These are phyloP conservation scores for Trichoderma afroharzianum DNA, from an alignment of 2,329 filamentous ascomycete species.

Conservation along the genomic window DNA sequence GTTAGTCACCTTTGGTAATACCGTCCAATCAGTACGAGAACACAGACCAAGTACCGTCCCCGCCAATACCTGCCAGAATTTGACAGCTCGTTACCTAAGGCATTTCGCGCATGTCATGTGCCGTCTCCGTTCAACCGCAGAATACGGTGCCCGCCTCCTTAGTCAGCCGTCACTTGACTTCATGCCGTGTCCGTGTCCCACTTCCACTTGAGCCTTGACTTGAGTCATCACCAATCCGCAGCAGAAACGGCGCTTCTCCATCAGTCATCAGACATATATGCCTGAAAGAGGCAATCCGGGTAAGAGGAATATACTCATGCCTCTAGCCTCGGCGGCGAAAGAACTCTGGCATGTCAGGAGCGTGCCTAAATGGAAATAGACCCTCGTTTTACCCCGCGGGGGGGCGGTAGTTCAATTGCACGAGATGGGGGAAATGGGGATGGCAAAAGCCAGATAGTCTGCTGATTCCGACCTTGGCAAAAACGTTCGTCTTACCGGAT, in stretches of 20 bases:
- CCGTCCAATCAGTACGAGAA: not conserved
- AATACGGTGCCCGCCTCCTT: not conserved
- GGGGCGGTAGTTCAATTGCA: not conserved
- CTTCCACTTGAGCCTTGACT: not conserved
- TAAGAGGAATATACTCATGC: not conserved
- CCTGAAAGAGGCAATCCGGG: not conserved
- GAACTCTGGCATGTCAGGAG: not conserved
- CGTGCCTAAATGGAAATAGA: not conserved
- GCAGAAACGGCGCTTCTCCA: not conserved
- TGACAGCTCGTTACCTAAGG: not conserved
- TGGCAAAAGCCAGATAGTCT: not conserved
- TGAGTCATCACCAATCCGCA: not conserved
- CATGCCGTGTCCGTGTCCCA: not conserved
- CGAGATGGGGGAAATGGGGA: not conserved
- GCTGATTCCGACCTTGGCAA: not conserved
- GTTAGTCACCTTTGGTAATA: not conserved
- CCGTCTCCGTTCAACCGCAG: not conserved
- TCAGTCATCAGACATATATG: not conserved
- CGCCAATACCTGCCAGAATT: not conserved
- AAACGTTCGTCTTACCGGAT: not conserved
- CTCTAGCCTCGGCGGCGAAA: not conserved
- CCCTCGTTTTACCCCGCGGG: slow-evolving; percentile 1
- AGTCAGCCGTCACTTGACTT: slow-evolving; percentile 10
- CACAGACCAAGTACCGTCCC: not conserved
- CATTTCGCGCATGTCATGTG: slow-evolving; percentile 2